A percentile compares a stretch with the other conserved stretches of the same genome.
Conservation (phyloP, 441 rosid species). For the Populus tomentosa region DNA sequence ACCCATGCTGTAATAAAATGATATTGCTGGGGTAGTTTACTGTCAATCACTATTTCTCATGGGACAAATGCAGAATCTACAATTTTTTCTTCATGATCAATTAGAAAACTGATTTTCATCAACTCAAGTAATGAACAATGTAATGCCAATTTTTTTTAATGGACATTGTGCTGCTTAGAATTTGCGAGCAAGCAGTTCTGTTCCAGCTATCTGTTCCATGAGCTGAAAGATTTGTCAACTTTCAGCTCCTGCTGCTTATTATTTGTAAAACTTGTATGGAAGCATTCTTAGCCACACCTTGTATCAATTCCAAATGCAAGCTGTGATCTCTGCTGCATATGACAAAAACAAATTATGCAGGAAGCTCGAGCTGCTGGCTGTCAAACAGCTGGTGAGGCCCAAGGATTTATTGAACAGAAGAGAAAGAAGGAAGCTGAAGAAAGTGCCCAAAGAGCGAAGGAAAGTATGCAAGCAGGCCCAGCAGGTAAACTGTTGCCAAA, state of each 20-base stretch:
- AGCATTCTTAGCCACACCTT: neutral
- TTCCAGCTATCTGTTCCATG: too few species aligned
- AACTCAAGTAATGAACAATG: too few species aligned
- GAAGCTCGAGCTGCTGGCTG: constrained; percentile 87
- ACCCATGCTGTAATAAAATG: neutral
- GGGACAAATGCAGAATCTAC: neutral
- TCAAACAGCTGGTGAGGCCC: constrained; percentile 55
- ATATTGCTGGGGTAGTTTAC: neutral
- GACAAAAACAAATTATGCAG: constrained; percentile 32
- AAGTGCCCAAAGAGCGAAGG: constrained; percentile 42
- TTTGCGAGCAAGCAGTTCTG: neutral
- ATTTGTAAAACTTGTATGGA: neutral
- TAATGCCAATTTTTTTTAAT: too few species aligned
- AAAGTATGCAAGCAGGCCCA: constrained; percentile 48
- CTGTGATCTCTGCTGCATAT: neutral
- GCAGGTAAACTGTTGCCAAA: constrained; percentile 52
- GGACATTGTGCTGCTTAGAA: too few species aligned
- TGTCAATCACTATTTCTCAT: neutral
- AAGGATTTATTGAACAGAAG: constrained; percentile 57
- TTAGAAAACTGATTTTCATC: too few species aligned
- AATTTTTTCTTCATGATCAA: neutral
- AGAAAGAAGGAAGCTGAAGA: constrained; percentile 71
- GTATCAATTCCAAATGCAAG: neutral
- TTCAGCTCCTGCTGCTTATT: too few species aligned
- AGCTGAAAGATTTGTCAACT: too few species aligned